Conservation (phyloP, 2,329 filamentous ascomycete genomes). For the Curvularia sp. region DNA sequence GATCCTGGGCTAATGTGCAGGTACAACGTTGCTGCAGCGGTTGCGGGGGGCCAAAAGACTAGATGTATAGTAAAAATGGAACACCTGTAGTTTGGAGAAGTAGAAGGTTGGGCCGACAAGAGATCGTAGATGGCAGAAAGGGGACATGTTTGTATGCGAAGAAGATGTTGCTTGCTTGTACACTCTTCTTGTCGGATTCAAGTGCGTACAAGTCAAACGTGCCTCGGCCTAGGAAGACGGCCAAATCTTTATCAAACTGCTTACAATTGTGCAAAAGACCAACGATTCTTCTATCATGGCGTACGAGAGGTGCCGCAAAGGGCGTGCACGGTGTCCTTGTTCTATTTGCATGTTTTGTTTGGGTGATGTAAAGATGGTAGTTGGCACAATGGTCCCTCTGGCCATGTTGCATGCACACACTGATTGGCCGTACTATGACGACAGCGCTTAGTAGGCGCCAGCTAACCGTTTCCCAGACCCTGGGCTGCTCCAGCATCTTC, state of each 20-base stretch:
- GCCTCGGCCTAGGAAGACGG: background rate
- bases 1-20: constrained; percentile 36
- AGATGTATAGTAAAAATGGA: background rate
- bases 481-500: constrained; percentile 7
- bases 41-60: constrained; percentile 16
- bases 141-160: background rate
- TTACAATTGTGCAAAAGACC: background rate
- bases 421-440: constrained; percentile 18
- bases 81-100: background rate
- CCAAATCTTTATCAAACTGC: background rate
- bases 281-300: background rate
- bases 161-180: background rate
- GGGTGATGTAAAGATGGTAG: background rate
- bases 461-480: constrained; percentile 1
- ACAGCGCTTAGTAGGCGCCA: constrained; percentile 28
- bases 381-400: background rate
- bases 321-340: background rate
- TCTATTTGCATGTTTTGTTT: background rate
- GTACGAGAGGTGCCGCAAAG: background rate
- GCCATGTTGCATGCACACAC: background rate
- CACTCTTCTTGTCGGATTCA: background rate
- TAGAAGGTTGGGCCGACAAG: background rate
- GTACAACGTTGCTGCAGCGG: constrained; percentile 22
- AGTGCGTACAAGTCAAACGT: background rate
- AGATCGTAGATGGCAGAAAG: background rate